phyloP scores from a whole-genome alignment of 2,329 filamentous ascomycete genomes.

The Simplicillium aogashimaense region DNA sequence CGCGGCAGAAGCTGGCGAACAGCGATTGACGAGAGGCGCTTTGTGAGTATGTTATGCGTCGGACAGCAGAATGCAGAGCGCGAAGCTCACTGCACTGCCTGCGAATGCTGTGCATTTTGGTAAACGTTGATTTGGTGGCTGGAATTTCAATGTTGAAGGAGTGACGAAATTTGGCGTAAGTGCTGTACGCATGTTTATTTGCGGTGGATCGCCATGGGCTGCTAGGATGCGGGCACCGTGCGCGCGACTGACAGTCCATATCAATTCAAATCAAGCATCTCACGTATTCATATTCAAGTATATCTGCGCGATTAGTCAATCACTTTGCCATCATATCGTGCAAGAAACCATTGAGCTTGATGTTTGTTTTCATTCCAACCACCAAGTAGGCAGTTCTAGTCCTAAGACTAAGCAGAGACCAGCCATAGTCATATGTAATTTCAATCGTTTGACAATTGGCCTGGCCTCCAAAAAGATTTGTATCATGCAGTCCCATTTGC shows the following conservation, averaged over 20 bases:
- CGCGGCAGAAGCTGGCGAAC: no score
- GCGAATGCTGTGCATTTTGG: not conserved
- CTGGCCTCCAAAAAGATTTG: slow-evolving; percentile 20
- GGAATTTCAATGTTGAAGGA: not conserved
- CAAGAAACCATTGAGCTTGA: slow-evolving; percentile 22
- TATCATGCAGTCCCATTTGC: slow-evolving; percentile 39
- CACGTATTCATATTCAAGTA: no score
- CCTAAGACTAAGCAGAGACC: slow-evolving; percentile 29
- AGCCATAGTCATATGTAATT: slow-evolving; percentile 15
- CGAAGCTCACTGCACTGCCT: not conserved
- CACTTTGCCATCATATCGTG: no score
- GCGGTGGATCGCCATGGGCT: no score
- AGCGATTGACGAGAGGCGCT: no score
- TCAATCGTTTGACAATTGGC: slow-evolving; percentile 16
- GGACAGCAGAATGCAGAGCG: not conserved
- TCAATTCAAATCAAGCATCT: no score
- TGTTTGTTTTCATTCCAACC: slow-evolving; percentile 33
- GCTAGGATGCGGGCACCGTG: no score
- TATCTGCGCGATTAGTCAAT: no score
- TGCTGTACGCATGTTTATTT: no score
- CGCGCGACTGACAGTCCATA: no score
- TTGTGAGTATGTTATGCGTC: not conserved
- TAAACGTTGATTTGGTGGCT: not conserved
- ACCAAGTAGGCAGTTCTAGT: slow-evolving; percentile 32
- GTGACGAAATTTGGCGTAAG: no score